Percentiles rank a stretch among this genome's conserved stretches.
Conservation (phyloP, 148 eudicot species). For the Chenopodium formosanum region DNA sequence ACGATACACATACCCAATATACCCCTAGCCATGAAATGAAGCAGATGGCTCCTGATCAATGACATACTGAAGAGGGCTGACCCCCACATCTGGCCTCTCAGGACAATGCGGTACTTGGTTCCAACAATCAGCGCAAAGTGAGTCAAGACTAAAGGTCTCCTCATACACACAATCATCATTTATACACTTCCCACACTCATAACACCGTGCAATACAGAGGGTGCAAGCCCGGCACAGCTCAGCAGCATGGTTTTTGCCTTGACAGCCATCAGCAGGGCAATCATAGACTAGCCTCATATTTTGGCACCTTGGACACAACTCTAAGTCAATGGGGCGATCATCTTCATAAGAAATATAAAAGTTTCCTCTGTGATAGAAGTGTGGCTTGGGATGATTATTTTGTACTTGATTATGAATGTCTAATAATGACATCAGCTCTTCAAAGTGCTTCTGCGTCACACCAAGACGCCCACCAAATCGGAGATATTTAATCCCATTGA, state of each 20-base stretch:
- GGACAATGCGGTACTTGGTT: conserved; percentile 25
- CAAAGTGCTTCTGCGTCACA: conserved; percentile 53
- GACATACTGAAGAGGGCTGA: conserved; percentile 10
- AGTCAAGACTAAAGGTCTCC: conserved; percentile 66
- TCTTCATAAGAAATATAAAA: conserved; percentile 52
- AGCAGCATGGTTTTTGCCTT: conserved; percentile 34
- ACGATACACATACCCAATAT: conserved; percentile 1
- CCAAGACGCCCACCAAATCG: conserved; percentile 66
- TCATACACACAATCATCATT: conserved; percentile 46
- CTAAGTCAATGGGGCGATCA: conserved; percentile 77
- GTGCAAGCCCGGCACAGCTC: conserved; percentile 67
- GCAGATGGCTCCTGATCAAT: conserved; percentile 10
- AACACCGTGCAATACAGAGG: conserved; percentile 70
- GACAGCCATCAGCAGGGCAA: conserved; percentile 69
- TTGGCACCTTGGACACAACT: conserved; percentile 73
- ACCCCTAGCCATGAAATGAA: conserved; percentile 40
- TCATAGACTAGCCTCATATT: conserved; percentile 68
- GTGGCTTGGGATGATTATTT: conserved; percentile 39
- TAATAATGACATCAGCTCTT: conserved; percentile 57
- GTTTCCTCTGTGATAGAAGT: conserved; percentile 45
- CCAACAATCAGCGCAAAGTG: conserved; percentile 54
- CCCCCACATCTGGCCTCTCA: conserved; percentile 31
- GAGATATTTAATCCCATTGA: conserved; percentile 57
- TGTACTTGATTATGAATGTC: conserved; percentile 25
- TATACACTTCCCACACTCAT: conserved; percentile 72